Conservation (phyloP, 306 rosid genomes). For the Pyrus betulifolia region DNA sequence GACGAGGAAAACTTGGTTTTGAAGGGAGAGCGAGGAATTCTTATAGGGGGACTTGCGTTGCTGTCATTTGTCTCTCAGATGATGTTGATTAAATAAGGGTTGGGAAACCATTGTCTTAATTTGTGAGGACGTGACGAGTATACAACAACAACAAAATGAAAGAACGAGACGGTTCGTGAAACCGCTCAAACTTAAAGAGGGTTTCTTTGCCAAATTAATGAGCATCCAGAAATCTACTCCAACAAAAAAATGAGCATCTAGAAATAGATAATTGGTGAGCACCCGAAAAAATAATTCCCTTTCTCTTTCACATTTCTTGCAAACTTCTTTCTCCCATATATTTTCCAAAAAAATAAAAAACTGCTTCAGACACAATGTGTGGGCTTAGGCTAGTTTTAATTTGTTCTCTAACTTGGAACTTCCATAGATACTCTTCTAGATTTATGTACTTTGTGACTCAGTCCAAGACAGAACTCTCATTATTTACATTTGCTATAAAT, state of each 20-base stretch:
- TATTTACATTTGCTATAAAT: no score
- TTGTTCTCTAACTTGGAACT: no score
- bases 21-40: neutral
- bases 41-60: neutral
- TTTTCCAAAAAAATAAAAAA: no score
- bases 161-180: neutral
- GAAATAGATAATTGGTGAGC: neutral
- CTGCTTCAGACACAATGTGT: no score
- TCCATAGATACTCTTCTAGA: no score
- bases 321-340: no score
- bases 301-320: no score
- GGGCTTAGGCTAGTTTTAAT: no score
- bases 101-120: neutral
- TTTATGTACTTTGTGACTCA: neutral
- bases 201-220: neutral
- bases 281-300: neutral
- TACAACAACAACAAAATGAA: neutral
- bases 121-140: neutral
- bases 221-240: neutral
- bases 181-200: neutral
- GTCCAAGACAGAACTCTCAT: neutral
- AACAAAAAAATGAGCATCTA: no score
- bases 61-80: neutral
- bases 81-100: neutral
- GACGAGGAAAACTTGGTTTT: neutral